Base-by-base conservation (phyloP, 2,329 filamentous ascomycete genomes). In the Phoma sp. region DNA sequence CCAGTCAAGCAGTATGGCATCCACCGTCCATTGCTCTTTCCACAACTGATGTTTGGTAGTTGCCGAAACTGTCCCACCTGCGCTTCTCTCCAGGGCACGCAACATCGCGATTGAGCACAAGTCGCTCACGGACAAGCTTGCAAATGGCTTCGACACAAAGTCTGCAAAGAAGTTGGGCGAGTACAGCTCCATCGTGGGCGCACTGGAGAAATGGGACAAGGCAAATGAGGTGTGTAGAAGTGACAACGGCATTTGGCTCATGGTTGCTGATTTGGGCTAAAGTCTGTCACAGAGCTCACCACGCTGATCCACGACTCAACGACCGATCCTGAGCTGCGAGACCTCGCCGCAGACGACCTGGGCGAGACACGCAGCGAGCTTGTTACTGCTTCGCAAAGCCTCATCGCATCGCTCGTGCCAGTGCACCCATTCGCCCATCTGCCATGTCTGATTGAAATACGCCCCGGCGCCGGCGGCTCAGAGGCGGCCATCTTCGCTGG, bases 401-500 rank as follows among this genome's bases (percentile, higher is more conserved):
- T 99, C 38, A 91, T 91, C 24, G 85, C 83, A 22, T 86, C 89
- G 40, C 82, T 99, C 47, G 89, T 96, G 13, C 95, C 95, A 0
- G 85, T 86, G 36, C 93, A 99, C 72, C 90, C 93, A 2, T 99
- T 97, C 71, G 91, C 91, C 29, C 84, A 91, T 58, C 83, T 98
- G 64, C 91, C 93, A 47, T 98, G 93, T 74, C 83, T 99, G 59
- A 78, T 99, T 37, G 95, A 99, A 77, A 89, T 99, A 55, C 86
- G 93, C 0, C 95, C 95, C 0, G 95, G 95, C 0, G 93, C 92
- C 0, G 95, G 95, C 33, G 95, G 95, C 2, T 87, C 91, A 52
- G 95, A 99, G 77, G 93, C 93, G 2, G 87, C 91, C 0, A 86
- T 96, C 58, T 99, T 99, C 65, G 91, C 93, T 10, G 89, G 90